Evolutionary conservation across 2,329 filamentous ascomycete genomes (phyloP).

Genomic region (Diaporthe helianthi): DNA sequence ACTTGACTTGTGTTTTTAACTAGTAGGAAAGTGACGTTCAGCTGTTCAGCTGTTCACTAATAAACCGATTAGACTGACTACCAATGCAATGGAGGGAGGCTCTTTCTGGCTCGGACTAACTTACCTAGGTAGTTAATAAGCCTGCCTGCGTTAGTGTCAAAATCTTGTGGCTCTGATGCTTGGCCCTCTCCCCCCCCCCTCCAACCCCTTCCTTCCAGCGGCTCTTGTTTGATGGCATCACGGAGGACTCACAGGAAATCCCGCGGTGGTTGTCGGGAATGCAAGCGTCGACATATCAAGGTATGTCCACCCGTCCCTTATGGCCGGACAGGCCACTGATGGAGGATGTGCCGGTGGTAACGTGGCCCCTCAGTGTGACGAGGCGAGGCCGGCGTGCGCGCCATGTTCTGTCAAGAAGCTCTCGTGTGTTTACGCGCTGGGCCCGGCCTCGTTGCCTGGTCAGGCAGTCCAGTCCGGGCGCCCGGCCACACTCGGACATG

Average conservation of each 20-base stretch:
- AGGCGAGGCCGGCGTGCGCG: slow-evolving; percentile 42
- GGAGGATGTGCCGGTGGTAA: slow-evolving; percentile 1
- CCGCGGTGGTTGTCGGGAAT: slow-evolving; percentile 43
- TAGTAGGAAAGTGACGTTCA: too few species aligned
- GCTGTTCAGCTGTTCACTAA: background rate
- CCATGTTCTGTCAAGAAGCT: slow-evolving; percentile 42
- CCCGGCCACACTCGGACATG: background rate
- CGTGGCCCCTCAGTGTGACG: slow-evolving; percentile 41
- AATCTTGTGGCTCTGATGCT: too few species aligned
- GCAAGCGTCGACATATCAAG: slow-evolving; percentile 45
- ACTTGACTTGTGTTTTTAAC: too few species aligned
- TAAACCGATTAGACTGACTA: too few species aligned
- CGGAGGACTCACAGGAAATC: slow-evolving; percentile 42
- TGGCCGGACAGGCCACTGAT: background rate
- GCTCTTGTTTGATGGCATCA: slow-evolving; percentile 14
- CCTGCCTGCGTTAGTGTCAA: background rate
- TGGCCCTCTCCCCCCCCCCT: background rate
- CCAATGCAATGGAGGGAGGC: background rate
- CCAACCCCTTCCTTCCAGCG: background rate
- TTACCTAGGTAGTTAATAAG: too few species aligned
- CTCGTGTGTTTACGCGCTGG: slow-evolving; percentile 39
- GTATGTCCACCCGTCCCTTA: background rate
- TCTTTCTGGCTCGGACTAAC: background rate
- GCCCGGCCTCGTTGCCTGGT: slow-evolving; percentile 20
- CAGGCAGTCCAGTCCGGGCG: background rate